phyloP scores from a whole-genome alignment of 306 rosid species.

The Lathyrus aphaca region DNA sequence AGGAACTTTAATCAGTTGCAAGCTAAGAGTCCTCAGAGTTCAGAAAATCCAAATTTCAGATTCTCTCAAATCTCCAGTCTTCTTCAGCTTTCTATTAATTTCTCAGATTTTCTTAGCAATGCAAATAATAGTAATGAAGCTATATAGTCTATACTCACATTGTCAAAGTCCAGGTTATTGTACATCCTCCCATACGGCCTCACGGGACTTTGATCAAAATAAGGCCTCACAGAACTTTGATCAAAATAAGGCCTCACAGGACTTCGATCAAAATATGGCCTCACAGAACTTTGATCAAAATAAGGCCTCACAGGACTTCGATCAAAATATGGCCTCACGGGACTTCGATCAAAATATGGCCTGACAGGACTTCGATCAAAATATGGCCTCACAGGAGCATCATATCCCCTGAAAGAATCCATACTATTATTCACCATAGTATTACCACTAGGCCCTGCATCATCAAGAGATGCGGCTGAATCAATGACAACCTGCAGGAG shows the following conservation, averaged over 20 bases:
- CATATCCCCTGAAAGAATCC: conserved; percentile 72
- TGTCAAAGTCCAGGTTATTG: conserved; percentile 83
- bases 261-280: conserved; percentile 28
- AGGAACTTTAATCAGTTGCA: conserved; percentile 4
- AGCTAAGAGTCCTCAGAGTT: neutral
- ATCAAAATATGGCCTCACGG: neutral
- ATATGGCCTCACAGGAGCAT: conserved; percentile 64
- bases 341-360: neutral
- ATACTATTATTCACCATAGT: conserved; percentile 59
- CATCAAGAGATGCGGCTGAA: conserved; percentile 92
- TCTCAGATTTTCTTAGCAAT: neutral
- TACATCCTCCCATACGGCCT: conserved; percentile 85
- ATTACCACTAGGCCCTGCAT: conserved; percentile 73
- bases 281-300: conserved; percentile 47
- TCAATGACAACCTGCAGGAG: conserved; percentile 63
- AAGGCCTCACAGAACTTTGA: neutral
- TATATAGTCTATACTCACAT: conserved; percentile 60
- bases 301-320: conserved; percentile 41
- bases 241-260: too few relatives aligned
- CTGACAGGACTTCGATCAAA: neutral
- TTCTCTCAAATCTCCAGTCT: conserved; percentile 4
- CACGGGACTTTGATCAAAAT: neutral
- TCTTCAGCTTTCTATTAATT: neutral
- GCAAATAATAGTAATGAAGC: neutral
- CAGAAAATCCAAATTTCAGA: conserved; percentile 21